A percentile compares a stretch with the other conserved stretches of the same genome.
Evolutionary conservation across 2,329 filamentous ascomycete genomes (phyloP).

Genomic region (Neonectria coccinea): DNA sequence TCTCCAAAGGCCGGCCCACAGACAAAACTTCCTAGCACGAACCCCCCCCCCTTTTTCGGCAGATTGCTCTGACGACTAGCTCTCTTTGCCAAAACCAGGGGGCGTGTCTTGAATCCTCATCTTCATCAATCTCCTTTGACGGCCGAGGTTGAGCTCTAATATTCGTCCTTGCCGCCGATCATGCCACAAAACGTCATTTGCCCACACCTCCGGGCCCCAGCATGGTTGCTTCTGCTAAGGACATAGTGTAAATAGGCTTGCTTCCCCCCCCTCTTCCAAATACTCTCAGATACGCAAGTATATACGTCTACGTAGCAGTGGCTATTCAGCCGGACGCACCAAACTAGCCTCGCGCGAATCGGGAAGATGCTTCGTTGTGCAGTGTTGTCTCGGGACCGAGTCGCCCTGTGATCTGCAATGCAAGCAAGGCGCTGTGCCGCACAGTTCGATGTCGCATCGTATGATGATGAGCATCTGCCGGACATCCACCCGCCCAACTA

Average conservation of each 20-base stretch:
- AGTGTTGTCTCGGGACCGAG: constrained; percentile 19
- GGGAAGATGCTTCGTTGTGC: constrained; percentile 16
- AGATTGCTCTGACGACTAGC: constrained; percentile 40
- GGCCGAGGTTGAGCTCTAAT: constrained; percentile 27
- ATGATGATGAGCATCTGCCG: constrained; percentile 35
- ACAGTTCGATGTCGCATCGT: constrained; percentile 31
- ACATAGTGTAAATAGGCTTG: not conserved
- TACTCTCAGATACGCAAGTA: not conserved
- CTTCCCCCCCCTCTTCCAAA: not conserved
- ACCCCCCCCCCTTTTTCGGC: constrained; percentile 43
- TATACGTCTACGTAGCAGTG: not conserved
- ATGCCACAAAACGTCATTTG: constrained; percentile 37
- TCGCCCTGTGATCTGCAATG: constrained; percentile 35
- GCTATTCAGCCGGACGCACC: constrained; percentile 12
- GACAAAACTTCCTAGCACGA: constrained; percentile 7
- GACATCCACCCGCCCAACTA: constrained; percentile 22
- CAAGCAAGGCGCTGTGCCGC: constrained; percentile 22
- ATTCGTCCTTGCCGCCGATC: constrained; percentile 39
- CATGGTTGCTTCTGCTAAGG: not conserved
- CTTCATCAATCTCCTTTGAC: constrained; percentile 36
- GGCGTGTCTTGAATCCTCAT: constrained; percentile 25
- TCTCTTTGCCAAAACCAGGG: constrained; percentile 36
- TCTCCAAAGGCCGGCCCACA: constrained; percentile 27
- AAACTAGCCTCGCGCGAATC: constrained; percentile 26
- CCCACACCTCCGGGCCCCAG: constrained; percentile 3